These are phyloP conservation scores for Fusarium sp. DNA, from an alignment of 2,329 filamentous ascomycete species.

Conservation along the genomic window DNA sequence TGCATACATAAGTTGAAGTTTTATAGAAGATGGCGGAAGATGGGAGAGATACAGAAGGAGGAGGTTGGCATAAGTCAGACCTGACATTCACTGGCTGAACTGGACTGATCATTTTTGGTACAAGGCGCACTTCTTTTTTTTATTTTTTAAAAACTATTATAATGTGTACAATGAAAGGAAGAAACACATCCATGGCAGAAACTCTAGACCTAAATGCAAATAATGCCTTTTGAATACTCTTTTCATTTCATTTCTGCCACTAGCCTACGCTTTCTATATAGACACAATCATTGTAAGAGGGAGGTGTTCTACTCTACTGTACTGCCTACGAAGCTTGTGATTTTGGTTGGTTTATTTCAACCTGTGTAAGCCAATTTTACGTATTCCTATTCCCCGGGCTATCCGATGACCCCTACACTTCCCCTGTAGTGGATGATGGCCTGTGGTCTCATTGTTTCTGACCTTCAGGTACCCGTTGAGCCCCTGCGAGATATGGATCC, in stretches of 20 bases:
- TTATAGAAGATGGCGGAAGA: conserved; percentile 19
- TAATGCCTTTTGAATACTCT: conserved; percentile 24
- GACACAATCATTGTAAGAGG: not conserved
- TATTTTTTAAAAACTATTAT: conserved; percentile 31
- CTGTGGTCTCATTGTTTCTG: not conserved
- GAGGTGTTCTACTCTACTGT: not conserved
- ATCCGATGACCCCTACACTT: conserved; percentile 17
- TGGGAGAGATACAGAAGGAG: not conserved
- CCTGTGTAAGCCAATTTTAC: conserved; percentile 1
- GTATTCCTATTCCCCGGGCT: conserved; percentile 14
- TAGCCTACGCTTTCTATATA: not conserved
- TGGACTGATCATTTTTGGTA: conserved; percentile 32
- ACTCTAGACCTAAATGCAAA: conserved; percentile 39
- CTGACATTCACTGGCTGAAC: conserved; percentile 38
- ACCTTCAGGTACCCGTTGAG: conserved; percentile 22
- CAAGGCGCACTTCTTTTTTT: conserved; percentile 29
- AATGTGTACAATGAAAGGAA: conserved; percentile 46
- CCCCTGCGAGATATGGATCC: conserved; percentile 15
- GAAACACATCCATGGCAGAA: conserved; percentile 36
- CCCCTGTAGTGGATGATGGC: conserved; percentile 6
- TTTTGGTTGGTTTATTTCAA: not conserved
- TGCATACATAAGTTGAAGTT: conserved; percentile 11
- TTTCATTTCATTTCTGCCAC: not conserved
- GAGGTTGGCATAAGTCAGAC: conserved; percentile 27
- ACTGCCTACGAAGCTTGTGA: not conserved